These are phyloP conservation scores for Eucalyptus curtisii DNA, from an alignment of 345 rosid species.

Conservation along the genomic window DNA sequence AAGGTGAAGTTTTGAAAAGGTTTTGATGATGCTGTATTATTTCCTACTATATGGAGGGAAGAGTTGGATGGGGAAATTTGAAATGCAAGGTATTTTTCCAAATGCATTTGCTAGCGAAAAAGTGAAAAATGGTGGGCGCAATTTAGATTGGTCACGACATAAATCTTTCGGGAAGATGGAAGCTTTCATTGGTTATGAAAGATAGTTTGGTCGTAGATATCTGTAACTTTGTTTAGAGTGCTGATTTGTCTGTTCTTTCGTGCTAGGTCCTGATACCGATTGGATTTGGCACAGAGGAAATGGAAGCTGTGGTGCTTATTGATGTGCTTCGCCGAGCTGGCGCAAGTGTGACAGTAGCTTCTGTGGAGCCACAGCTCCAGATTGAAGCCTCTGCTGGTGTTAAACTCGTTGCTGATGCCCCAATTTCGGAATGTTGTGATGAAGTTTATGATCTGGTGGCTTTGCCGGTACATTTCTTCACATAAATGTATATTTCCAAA, in stretches of 20 bases:
- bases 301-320: conserved; percentile 77
- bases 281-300: conserved; percentile 86
- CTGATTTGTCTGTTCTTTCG: neutral
- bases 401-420: conserved; percentile 62
- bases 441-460: conserved; percentile 78
- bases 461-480: conserved; percentile 34
- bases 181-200: neutral
- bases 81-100: neutral
- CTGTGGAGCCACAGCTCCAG: conserved; percentile 79
- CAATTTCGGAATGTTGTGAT: conserved; percentile 46
- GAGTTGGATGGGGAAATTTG: neutral
- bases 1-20: neutral
- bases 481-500: neutral
- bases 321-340: conserved; percentile 88
- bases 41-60: neutral
- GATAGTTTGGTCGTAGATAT: neutral
- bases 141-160: neutral
- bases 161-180: neutral
- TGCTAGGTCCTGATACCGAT: conserved; percentile 76
- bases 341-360: conserved; percentile 76
- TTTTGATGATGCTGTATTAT: neutral
- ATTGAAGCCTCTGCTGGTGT: conserved; percentile 71
- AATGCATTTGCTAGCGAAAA: neutral
- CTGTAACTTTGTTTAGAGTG: neutral
- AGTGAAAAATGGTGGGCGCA: neutral